These are phyloP conservation scores for Hordeum pubiflorum DNA, from an alignment of 202 grass and related monocot species.

Conservation along the genomic window DNA sequence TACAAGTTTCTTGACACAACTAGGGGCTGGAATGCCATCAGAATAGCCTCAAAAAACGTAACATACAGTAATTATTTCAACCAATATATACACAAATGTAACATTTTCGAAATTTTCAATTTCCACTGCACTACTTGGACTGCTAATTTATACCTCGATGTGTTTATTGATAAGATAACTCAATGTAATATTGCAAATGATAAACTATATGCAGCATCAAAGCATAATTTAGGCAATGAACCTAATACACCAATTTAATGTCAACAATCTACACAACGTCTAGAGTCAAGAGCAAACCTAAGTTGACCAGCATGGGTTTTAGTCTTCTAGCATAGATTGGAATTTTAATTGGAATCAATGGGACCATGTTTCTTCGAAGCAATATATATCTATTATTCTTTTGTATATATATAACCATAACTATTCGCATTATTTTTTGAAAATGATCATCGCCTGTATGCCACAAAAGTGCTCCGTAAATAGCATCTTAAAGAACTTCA, in stretches of 20 bases:
- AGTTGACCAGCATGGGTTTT: background rate
- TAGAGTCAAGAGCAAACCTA: background rate
- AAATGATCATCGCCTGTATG: background rate
- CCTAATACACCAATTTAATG: background rate
- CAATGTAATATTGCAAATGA: background rate
- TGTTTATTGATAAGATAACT: background rate
- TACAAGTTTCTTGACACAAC: background rate
- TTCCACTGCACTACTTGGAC: background rate
- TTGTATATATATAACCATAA: background rate
- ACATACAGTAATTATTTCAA: background rate
- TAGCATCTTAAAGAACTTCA: background rate
- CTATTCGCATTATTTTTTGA: background rate
- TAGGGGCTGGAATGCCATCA: background rate
- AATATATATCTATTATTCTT: background rate
- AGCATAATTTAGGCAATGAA: background rate
- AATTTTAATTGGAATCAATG: background rate
- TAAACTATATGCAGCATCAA: background rate
- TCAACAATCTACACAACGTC: background rate
- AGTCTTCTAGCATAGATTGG: background rate
- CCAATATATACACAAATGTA: background rate
- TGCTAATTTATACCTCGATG: background rate
- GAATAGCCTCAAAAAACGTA: background rate
- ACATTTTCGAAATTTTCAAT: background rate
- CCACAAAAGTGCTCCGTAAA: background rate
- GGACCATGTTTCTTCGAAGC: background rate